Evolutionary conservation across 345 rosid species (phyloP).

Genomic region (Moricandia moricandioides): DNA sequence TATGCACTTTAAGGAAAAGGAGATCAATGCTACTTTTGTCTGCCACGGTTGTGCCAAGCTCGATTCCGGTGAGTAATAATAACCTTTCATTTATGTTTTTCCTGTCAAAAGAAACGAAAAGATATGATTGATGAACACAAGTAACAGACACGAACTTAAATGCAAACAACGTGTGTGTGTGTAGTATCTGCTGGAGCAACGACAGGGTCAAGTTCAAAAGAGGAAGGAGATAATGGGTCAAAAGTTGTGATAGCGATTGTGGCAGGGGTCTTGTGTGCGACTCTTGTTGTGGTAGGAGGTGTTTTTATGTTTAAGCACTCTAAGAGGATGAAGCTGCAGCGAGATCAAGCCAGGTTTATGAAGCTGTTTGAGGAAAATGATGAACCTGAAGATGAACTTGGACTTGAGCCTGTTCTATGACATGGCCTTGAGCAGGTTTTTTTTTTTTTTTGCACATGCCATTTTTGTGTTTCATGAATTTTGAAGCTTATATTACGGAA

Average conservation of each 20-base stretch:
- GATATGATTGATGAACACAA: conserved; percentile 11
- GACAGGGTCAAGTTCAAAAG: conserved; percentile 8
- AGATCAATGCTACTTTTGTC: conserved; percentile 64
- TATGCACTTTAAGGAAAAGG: conserved; percentile 45
- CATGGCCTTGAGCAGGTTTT: background rate
- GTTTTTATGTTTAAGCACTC: conserved; percentile 49
- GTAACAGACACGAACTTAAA: background rate
- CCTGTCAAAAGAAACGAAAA: conserved; percentile 10
- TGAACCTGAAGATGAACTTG: conserved; percentile 89
- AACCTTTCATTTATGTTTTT: background rate
- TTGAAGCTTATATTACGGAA: conserved; percentile 9
- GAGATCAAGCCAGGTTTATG: conserved; percentile 88
- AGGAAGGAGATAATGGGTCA: conserved; percentile 32
- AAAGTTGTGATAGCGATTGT: conserved; percentile 46
- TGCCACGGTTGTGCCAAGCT: conserved; percentile 55
- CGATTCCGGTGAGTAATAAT: conserved; percentile 45
- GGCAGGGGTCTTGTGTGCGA: conserved; percentile 42
- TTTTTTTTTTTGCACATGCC: background rate
- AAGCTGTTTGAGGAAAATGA: conserved; percentile 89
- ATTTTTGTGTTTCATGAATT: conserved; percentile 13
- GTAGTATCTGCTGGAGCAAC: conserved; percentile 15
- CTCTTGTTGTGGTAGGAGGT: conserved; percentile 43
- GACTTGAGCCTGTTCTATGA: conserved; percentile 45
- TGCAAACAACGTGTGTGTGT: background rate
- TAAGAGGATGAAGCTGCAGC: conserved; percentile 70